Evolutionary conservation across 1,139 yeast species (phyloP), one percentile per base, ranked within the genome.

Genomic region (Candida sp.): DNA sequence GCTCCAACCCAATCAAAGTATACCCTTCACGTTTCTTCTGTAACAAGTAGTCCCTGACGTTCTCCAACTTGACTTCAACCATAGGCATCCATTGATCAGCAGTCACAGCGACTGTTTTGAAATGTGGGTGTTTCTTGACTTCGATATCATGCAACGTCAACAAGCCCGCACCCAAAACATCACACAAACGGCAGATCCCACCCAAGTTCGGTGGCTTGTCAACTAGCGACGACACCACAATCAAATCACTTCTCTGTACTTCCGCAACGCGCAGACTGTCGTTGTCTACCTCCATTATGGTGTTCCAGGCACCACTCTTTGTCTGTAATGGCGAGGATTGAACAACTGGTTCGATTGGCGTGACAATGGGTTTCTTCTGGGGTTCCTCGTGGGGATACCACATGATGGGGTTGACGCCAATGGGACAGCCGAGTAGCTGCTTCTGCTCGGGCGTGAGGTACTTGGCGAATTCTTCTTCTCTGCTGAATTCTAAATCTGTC

Each of bases 61-160:
- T 76, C 1, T 73, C 83, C 6, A 80, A 77, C 49, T 79, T 78
- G 2, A 92, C 96, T 64, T 92, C 94, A n/a, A 73, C 65, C 85
- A 93, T 87, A 1, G 98, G 98, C 96, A 92, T 90, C 98, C 98
- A 93, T 53, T 81, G 77, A 58, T 93, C 98, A 1, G 98, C 97
- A 0, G 98, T 91, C 7, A 93, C 97, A 0, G 98, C 96, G 30
- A 94, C 98, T 53, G 76, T 85, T 62, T 85, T 88, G 73, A 93
- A 93, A 54, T 88, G 93, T 1, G 84, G 80, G 62, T 86, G 81
- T 11, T 79, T 72, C 51, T 81, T 81, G 4, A 89, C 87, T 33
- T 78, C 67, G 32, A 86, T 65, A 61, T 92, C 97, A 61, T 90
- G 81, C 45, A 93, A 74, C 0, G 97, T 89, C 66, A 93, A 75